Evolutionary conservation across 306 rosid species (phyloP).

Genomic region (Canavalia gladiata): DNA sequence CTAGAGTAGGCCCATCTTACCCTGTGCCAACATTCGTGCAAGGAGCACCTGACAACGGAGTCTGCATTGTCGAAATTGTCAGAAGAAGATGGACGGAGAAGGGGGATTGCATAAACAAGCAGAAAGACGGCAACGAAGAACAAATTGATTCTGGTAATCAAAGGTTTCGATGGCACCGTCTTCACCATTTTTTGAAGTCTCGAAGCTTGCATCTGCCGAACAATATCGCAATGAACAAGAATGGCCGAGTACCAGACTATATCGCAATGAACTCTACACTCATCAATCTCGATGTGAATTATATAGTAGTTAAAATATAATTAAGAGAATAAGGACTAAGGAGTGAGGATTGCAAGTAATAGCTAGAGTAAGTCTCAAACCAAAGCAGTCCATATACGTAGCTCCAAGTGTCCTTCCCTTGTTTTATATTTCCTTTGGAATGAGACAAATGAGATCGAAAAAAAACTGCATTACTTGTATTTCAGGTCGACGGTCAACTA

Average conservation of each 20-base stretch:
- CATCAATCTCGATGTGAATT: background rate
- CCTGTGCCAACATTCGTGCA: conserved; percentile 73
- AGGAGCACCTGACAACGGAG: conserved; percentile 69
- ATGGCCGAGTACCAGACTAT: conserved; percentile 27
- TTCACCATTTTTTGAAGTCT: conserved; percentile 58
- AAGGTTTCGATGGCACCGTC: conserved; percentile 66
- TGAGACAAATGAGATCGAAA: conserved; percentile 32
- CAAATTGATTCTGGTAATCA: conserved; percentile 67
- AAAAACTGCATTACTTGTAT: conserved; percentile 23
- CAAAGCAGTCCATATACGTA: conserved; percentile 48
- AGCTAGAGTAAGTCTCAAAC: conserved; percentile 60
- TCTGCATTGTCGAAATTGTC: conserved; percentile 66
- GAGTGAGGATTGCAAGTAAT: conserved; percentile 39
- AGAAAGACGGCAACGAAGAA: conserved; percentile 62
- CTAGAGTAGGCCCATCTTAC: conserved; percentile 70
- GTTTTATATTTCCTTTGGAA: conserved; percentile 43
- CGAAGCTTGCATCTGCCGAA: conserved; percentile 42
- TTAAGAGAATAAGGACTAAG: conserved; percentile 38
- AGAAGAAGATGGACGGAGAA: conserved; percentile 72
- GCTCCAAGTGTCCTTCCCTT: conserved; percentile 60
- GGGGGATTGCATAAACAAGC: conserved; percentile 60
- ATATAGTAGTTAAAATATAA: conserved; percentile 31
- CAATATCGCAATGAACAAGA: background rate
- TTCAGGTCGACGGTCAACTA: conserved; percentile 11
- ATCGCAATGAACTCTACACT: conserved; percentile 24